These are phyloP conservation scores for Gleditsia sinensis DNA, from an alignment of 306 rosid genomes.

Conservation along the genomic window DNA sequence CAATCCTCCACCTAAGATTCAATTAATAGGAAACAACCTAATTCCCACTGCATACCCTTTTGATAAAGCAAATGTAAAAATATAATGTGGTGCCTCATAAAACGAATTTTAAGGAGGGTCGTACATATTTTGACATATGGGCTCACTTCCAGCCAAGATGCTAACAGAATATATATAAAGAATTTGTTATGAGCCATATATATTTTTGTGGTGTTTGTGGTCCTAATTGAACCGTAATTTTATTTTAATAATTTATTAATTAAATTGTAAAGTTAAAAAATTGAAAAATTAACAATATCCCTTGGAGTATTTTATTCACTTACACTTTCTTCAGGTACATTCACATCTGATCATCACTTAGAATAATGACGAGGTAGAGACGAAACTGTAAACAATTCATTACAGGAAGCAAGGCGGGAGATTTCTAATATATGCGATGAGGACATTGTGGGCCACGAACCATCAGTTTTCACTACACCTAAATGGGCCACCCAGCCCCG, in stretches of 20 bases:
- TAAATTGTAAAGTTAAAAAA: too few species aligned
- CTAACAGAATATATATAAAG: not conserved
- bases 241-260: too few species aligned
- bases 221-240: not conserved
- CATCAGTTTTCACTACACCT: not conserved
- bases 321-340: not conserved
- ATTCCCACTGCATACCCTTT: not conserved
- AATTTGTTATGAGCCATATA: not conserved
- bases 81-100: too few species aligned
- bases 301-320: not conserved
- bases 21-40: not conserved
- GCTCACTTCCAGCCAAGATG: not conserved
- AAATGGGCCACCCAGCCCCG: slow-evolving; percentile 22
- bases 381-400: too few species aligned
- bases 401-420: too few species aligned
- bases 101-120: not conserved
- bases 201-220: not conserved
- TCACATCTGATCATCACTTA: not conserved
- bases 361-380: too few species aligned
- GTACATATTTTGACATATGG: not conserved
- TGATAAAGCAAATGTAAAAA: not conserved
- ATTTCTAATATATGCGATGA: too few species aligned
- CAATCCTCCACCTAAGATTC: too few species aligned
- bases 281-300: too few species aligned
- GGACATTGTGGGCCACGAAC: too few species aligned